Evolutionary conservation across 2,329 filamentous ascomycete species (phyloP), one percentile per base, ranked within the genome.

Genomic region (Colletotrichum magnum): DNA sequence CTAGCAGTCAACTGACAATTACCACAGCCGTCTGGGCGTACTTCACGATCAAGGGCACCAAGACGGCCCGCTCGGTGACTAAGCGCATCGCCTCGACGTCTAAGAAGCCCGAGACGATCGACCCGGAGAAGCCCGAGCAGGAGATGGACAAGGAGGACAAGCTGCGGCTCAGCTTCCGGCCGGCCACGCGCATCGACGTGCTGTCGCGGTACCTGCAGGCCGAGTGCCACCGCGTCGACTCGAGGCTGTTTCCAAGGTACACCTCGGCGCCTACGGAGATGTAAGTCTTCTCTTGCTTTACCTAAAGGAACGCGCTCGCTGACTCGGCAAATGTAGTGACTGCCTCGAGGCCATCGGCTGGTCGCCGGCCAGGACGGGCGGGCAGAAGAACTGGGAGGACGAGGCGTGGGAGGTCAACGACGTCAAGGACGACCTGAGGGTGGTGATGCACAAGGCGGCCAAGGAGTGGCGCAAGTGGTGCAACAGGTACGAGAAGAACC

Each of bases 401-500:
- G 66, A 69, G 50, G 66, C 61, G 3, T 69, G 66, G 66, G 66
- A 69, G 50, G 50, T 65, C 0, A 69, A 57, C 16, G 66, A 69
- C 12, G 66, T 69, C 12, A 69, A 69, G 56, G 54, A 69, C 43
- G 66, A 69, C 6, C 12, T 69, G 56, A 58, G 50, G 36, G 62
- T 69, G 1, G 66, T 69, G 1, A 66, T 69, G 61, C 66, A 69
- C 62, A 69, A 69, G 66, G 66, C 53, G 0, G 66, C 66, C 0
- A 69, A 69, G 50, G 66, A 69, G 66, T 69, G 66, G 66, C 41
- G 54, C n/a, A 69, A 69, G 16, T 69, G 66, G 66, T 69, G 66
- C 9, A 65, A 56, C 0, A 57, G 61, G 26, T 69, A 60, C 18
- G 66, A 69, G 50, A 69, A 66, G 61, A 65, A 66, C 13, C 66